These are phyloP conservation scores for Spathaspora gorwiae DNA, from an alignment of 805 yeast genomes.

Conservation along the genomic window DNA sequence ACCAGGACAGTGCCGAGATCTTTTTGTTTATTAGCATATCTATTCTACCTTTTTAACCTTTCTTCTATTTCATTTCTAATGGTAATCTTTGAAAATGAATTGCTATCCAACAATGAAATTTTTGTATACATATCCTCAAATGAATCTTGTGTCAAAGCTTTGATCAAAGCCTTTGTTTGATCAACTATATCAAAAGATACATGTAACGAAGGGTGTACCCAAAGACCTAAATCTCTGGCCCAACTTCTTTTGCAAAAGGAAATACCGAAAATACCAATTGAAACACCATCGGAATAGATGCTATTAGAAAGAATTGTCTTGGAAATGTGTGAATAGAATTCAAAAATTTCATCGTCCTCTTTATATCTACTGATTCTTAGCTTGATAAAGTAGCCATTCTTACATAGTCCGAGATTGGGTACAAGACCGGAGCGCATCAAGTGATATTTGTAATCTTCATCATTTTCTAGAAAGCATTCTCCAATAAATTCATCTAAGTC, in stretches of 20 bases:
- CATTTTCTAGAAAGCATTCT: neutral
- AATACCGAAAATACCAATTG: neutral
- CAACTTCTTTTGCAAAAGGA: neutral
- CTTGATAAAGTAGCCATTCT: constrained; percentile 4
- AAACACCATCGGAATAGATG: neutral
- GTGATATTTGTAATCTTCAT: neutral
- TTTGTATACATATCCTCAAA: neutral
- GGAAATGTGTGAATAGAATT: neutral
- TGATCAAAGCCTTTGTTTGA: neutral
- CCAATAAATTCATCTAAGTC: neutral
- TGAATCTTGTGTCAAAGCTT: neutral
- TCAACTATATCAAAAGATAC: constrained; percentile 5
- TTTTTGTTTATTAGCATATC: too few relatives aligned
- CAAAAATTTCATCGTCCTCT: neutral
- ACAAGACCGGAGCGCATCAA: constrained; percentile 3
- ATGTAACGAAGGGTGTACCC: constrained; percentile 6
- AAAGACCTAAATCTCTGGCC: neutral
- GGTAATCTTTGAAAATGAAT: neutral
- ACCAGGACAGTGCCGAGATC: too few relatives aligned
- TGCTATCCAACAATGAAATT: neutral
- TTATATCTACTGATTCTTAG: neutral
- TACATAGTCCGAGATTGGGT: constrained; percentile 1
- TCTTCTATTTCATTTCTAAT: too few relatives aligned
- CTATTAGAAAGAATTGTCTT: neutral
- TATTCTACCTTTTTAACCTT: too few relatives aligned